These are phyloP conservation scores for Phytophthora citricola DNA, from an alignment of 352 stramenopile species.

Conservation along the genomic window DNA sequence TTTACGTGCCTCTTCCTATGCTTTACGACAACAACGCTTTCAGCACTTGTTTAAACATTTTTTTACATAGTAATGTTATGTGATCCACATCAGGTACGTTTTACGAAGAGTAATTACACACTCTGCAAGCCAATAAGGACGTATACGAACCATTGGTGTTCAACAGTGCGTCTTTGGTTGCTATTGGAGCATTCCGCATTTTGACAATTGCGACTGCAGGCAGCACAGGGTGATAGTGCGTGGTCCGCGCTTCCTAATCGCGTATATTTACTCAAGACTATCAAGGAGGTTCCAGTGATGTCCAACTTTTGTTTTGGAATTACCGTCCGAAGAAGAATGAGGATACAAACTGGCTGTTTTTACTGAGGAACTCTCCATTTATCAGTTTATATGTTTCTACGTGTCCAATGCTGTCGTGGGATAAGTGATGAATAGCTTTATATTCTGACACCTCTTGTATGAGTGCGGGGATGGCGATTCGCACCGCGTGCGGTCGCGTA, in stretches of 20 bases:
- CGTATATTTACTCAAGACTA: too few species aligned
- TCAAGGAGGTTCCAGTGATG: conserved; percentile 73
- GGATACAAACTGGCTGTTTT: conserved; percentile 88
- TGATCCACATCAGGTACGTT: background rate
- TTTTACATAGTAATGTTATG: too few species aligned
- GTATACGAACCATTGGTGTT: conserved; percentile 26
- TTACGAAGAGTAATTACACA: conserved; percentile 32
- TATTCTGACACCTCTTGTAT: conserved; percentile 94
- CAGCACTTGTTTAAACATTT: too few species aligned
- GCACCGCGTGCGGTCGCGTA: conserved; percentile 67
- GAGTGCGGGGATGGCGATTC: conserved; percentile 61
- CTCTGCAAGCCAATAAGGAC: conserved; percentile 15
- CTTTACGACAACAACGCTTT: too few species aligned
- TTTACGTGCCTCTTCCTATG: too few species aligned
- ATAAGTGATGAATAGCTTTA: conserved; percentile 90
- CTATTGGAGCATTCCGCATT: conserved; percentile 14
- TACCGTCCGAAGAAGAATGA: conserved; percentile 88
- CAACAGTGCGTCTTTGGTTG: background rate
- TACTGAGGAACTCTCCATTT: conserved; percentile 74
- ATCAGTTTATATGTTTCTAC: conserved; percentile 12
- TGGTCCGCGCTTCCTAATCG: too few species aligned
- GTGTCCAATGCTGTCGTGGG: conserved; percentile 19
- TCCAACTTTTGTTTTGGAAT: conserved; percentile 88
- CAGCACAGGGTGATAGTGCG: background rate
- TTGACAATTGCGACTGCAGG: conserved; percentile 23